phyloP scores from a whole-genome alignment of 2,329 filamentous ascomycete species.

The Monosporascus sp. region DNA sequence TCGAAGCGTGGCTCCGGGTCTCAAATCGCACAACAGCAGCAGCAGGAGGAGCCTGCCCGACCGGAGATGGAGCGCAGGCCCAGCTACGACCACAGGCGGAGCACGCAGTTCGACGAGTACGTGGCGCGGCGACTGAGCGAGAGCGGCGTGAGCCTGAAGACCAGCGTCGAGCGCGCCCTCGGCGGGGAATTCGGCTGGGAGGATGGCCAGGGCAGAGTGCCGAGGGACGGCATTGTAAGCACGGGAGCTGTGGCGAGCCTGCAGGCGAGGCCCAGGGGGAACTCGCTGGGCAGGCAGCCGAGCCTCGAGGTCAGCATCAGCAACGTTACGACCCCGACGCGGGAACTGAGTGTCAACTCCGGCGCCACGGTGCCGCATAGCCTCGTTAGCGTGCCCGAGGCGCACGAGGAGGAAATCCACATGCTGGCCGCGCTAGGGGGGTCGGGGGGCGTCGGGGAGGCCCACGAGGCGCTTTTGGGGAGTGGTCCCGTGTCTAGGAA shows the following conservation, averaged over 20 bases:
- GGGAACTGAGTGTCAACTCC: not conserved
- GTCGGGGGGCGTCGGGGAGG: constrained; percentile 1
- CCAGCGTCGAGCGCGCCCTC: constrained; percentile 24
- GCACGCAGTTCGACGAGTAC: constrained; percentile 44
- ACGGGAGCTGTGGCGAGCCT: constrained; percentile 12
- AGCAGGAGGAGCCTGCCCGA: not conserved
- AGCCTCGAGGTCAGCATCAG: constrained; percentile 21
- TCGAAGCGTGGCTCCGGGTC: constrained; percentile 9
- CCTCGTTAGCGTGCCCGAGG: constrained; percentile 25
- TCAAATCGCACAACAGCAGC: constrained; percentile 9
- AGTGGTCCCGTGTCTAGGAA: constrained; percentile 5
- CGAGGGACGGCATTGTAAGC: constrained; percentile 10
- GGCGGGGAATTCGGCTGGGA: constrained; percentile 29
- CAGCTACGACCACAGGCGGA: constrained; percentile 39
- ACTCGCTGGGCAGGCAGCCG: constrained; percentile 17
- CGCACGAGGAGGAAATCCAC: constrained; percentile 17
- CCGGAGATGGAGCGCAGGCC: constrained; percentile 10
- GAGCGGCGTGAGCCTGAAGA: constrained; percentile 16
- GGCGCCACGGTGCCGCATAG: constrained; percentile 15
- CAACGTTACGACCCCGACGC: constrained; percentile 1
- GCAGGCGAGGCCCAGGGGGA: constrained; percentile 14
- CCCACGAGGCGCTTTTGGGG: constrained; percentile 6
- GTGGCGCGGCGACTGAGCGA: constrained; percentile 28
- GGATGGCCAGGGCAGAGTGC: not conserved
- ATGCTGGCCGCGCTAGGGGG: not conserved